Evolutionary conservation across 1,284 basidiomycete species (phyloP), one percentile per base, ranked within the genome.

Genomic region (Crocinoboletus sp.): DNA sequence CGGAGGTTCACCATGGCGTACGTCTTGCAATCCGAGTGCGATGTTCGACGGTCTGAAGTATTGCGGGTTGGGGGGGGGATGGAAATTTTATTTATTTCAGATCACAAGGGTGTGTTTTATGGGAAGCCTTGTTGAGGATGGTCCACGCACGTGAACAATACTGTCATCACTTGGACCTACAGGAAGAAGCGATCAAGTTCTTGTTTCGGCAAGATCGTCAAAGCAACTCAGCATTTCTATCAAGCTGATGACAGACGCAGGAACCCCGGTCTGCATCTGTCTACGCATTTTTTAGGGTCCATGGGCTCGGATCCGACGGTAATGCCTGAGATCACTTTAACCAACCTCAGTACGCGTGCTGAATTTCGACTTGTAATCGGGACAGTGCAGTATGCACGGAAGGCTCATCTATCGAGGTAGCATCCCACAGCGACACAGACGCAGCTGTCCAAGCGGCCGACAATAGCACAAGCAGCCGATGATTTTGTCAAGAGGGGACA

Each of bases 111-210:
- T 31, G 34, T 40, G n/a, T 47, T 43, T 54, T 51, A 48, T 45
- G 40, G 27, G 19, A n/a, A 15, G 17, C 23, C 7, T 38, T 32
- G n/a, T 45, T 22, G 23, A 10, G n/a, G 32, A n/a, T 52, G 39
- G 49, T 22, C 33, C 31, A 32, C 23, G 37, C 28, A 23, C n/a
- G 39, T 41, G 46, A 50, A 58, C 47, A 58, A 61, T 48, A 45
- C 44, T 12, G 33, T n/a, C 35, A 30, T 27, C 20, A 44, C 32
- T 7, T 43, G 59, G 52, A 53, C 52, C 57, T 19, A 54, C 56
- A 49, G 38, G 42, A 47, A 20, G 23, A 49, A 53, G 55, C 55
- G 52, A 45, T 19, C 33, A 6, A 8, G 28, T 13, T 36, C 36
- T 38, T 32, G 2, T 36, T 46, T 41, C 25, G 25, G 40, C n/a